Conservation (phyloP, 129 eudicot genomes). For the Pulicaria dysenterica region DNA sequence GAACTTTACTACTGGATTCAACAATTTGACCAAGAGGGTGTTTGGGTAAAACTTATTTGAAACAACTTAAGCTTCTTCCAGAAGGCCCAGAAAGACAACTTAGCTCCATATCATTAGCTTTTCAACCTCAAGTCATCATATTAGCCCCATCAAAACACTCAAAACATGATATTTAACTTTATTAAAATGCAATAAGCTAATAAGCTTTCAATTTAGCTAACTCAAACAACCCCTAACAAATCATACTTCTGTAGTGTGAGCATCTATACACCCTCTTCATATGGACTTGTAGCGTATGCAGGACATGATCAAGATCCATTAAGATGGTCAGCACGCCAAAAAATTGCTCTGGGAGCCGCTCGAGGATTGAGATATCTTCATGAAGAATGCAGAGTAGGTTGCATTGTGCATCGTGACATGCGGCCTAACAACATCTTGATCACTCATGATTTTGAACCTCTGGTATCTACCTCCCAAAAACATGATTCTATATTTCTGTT, state of each 20-base stretch:
- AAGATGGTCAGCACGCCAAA: conserved; percentile 84
- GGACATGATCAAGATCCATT: conserved; percentile 68
- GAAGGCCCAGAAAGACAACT: no score
- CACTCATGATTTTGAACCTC: conserved; percentile 92
- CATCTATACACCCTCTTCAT: background rate
- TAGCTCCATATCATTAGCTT: no score
- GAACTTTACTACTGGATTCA: no score
- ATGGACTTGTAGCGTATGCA: conserved; percentile 29
- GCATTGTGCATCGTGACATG: conserved; percentile 96
- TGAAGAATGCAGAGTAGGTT: conserved; percentile 97
- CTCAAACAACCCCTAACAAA: background rate
- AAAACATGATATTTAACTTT: no score
- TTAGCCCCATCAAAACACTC: no score
- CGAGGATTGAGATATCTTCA: conserved; percentile 85
- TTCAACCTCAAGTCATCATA: no score
- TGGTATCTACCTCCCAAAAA: conserved; percentile 44
- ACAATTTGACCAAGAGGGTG: no score
- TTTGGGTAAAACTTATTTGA: no score
- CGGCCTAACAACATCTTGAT: conserved; percentile 90
- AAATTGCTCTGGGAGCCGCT: conserved; percentile 88
- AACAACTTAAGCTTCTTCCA: no score
- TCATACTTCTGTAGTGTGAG: background rate
- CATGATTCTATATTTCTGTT: background rate
- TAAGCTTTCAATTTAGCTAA: no score
- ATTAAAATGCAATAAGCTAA: no score